These are phyloP conservation scores for Pythium aphanidermatum DNA, from an alignment of 352 stramenopile species.

Conservation along the genomic window DNA sequence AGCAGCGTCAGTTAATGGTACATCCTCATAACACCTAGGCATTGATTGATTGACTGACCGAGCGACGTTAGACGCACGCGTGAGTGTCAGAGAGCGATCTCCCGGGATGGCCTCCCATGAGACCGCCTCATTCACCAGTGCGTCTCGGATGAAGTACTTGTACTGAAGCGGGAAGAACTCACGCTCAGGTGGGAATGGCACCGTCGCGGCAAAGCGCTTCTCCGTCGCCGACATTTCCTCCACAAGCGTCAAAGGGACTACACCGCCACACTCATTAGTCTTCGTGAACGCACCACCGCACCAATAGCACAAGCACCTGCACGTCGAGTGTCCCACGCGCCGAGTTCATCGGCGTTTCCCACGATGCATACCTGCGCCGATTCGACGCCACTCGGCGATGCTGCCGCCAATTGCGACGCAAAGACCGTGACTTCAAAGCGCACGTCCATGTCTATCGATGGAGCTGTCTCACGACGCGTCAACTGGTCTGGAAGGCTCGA, in stretches of 20 bases:
- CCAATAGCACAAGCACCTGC: conserved; percentile 27
- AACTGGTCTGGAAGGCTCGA: neutral
- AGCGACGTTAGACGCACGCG: conserved; percentile 37
- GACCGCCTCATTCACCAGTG: conserved; percentile 28
- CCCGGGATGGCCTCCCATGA: conserved; percentile 72
- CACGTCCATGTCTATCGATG: conserved; percentile 11
- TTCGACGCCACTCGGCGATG: conserved; percentile 10
- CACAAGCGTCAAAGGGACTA: conserved; percentile 46
- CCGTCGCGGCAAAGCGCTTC: conserved; percentile 30
- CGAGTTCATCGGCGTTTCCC: conserved; percentile 44
- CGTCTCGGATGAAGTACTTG: conserved; percentile 68
- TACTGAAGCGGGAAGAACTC: conserved; percentile 49
- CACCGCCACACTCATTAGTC: conserved; percentile 1
- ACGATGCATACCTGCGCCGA: conserved; percentile 39
- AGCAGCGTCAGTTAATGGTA: no score
- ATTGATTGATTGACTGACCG: no score
- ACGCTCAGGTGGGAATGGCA: conserved; percentile 21
- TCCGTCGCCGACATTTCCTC: conserved; percentile 19
- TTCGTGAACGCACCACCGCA: neutral
- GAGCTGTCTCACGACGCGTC: neutral
- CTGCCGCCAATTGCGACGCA: conserved; percentile 9
- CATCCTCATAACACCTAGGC: no score
- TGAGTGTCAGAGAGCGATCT: conserved; percentile 53
- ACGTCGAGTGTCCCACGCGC: conserved; percentile 48
- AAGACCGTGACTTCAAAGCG: conserved; percentile 17